phyloP scores from a whole-genome alignment of 768 basidiomycete species.

The Tylopilus sp. region DNA sequence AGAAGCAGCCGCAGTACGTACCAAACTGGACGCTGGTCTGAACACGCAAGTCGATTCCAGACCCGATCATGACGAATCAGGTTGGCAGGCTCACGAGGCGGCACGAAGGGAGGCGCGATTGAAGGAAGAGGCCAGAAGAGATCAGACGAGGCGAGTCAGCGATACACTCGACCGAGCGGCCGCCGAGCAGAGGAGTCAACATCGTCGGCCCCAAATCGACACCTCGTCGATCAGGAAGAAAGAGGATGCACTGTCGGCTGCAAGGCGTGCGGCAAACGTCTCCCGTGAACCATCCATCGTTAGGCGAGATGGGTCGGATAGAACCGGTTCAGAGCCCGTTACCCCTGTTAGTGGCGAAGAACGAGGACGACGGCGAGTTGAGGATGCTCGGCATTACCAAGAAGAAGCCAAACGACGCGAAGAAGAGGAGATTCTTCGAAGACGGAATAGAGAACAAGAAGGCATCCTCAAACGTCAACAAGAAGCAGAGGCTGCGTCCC shows the following conservation, averaged over 20 bases:
- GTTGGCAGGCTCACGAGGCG: slow-evolving; percentile 31
- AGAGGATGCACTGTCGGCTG: slow-evolving; percentile 27
- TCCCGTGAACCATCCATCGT: slow-evolving; percentile 26
- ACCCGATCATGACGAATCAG: slow-evolving; percentile 31
- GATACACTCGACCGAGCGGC: slow-evolving; percentile 36
- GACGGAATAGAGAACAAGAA: slow-evolving; percentile 51
- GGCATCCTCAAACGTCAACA: slow-evolving; percentile 56
- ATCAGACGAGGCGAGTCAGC: slow-evolving; percentile 30
- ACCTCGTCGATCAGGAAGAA: slow-evolving; percentile 27
- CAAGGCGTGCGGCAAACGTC: slow-evolving; percentile 23
- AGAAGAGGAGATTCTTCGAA: slow-evolving; percentile 44
- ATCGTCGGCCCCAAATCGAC: slow-evolving; percentile 27
- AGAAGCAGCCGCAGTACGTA: slow-evolving; percentile 24
- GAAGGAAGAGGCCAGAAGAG: slow-evolving; percentile 34
- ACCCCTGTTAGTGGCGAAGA: slow-evolving; percentile 28
- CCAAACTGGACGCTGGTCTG: slow-evolving; percentile 19
- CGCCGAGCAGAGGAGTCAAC: slow-evolving; percentile 19
- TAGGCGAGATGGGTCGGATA: slow-evolving; percentile 22
- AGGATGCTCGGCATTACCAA: slow-evolving; percentile 38
- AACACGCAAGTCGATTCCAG: slow-evolving; percentile 24
- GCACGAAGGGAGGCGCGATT: slow-evolving; percentile 29
- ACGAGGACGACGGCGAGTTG: slow-evolving; percentile 23
- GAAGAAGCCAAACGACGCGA: slow-evolving; percentile 45
- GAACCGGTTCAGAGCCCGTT: slow-evolving; percentile 23
- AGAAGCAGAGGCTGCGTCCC: slow-evolving; percentile 53